Conservation (phyloP, 768 basidiomycete species). For the Podaxis sp. region DNA sequence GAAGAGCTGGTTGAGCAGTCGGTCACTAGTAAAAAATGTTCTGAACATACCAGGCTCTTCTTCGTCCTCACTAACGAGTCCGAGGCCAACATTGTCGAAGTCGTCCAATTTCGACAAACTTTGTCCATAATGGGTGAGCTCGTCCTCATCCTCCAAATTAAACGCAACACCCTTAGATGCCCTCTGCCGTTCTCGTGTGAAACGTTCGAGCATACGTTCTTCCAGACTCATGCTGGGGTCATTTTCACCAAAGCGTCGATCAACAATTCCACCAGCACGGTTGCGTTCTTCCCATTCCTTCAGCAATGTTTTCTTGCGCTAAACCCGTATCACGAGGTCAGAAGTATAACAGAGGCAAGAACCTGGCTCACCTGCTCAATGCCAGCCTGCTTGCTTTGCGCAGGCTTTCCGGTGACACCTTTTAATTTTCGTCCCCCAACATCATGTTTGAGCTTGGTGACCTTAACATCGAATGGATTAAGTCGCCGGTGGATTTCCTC, state of each 20-base stretch:
- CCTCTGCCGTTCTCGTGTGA: conserved; percentile 86
- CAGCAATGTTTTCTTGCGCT: conserved; percentile 86
- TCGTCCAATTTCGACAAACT: conserved; percentile 83
- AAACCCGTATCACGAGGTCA: conserved; percentile 12
- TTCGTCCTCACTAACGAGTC: conserved; percentile 59
- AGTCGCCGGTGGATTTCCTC: conserved; percentile 81
- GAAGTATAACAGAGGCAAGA: neutral
- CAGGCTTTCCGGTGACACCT: conserved; percentile 79
- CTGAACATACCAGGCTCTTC: conserved; percentile 40
- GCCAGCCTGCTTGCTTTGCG: conserved; percentile 86
- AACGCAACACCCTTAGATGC: conserved; percentile 74
- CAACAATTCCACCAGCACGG: conserved; percentile 85
- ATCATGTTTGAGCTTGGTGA: conserved; percentile 90
- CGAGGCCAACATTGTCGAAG: conserved; percentile 70
- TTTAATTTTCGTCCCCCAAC: conserved; percentile 87
- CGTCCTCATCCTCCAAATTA: conserved; percentile 90
- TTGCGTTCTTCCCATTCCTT: conserved; percentile 84
- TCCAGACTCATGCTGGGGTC: conserved; percentile 91
- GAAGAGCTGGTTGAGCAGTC: neutral
- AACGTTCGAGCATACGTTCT: conserved; percentile 95
- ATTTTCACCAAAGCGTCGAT: conserved; percentile 95
- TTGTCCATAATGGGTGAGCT: conserved; percentile 90
- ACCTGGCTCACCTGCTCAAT: conserved; percentile 69
- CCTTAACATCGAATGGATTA: conserved; percentile 93
- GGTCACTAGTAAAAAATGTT: neutral